These are phyloP conservation scores for Mycena sanguinolenta DNA, from an alignment of 768 basidiomycete species.

Conservation along the genomic window DNA sequence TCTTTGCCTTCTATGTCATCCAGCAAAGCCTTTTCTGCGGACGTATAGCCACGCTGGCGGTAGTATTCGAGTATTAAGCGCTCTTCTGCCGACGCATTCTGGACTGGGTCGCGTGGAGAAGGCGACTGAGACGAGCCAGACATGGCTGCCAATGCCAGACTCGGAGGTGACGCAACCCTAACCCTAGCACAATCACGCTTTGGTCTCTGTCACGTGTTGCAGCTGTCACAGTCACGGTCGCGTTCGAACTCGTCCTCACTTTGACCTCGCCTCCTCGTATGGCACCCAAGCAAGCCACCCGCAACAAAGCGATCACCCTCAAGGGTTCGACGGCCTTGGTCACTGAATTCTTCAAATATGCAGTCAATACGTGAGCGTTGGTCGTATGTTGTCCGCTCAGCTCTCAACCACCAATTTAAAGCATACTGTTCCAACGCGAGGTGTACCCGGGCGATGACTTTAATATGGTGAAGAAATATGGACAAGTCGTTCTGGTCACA, in stretches of 20 bases:
- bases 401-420: constrained; percentile 44
- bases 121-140: constrained; percentile 66
- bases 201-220: constrained; percentile 4
- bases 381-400: constrained; percentile 45
- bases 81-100: constrained; percentile 54
- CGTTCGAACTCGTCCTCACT: neutral
- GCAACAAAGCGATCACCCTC: constrained; percentile 88
- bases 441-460: constrained; percentile 99
- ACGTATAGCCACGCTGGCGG: constrained; percentile 60
- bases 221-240: too few relatives aligned
- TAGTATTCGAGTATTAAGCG: constrained; percentile 63
- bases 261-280: constrained; percentile 20
- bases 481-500: constrained; percentile 94
- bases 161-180: too few relatives aligned
- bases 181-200: too few relatives aligned
- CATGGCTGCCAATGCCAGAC: constrained; percentile 54
- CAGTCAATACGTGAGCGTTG: constrained; percentile 86
- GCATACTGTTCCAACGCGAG: constrained; percentile 95
- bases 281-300: constrained; percentile 63
- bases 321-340: constrained; percentile 95
- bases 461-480: constrained; percentile 99
- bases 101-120: constrained; percentile 47
- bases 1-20: constrained; percentile 55
- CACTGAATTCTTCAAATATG: constrained; percentile 99
- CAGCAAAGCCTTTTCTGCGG: constrained; percentile 64